Evolutionary conservation across 345 rosid genomes (phyloP).

Genomic region (Salix udensis): DNA sequence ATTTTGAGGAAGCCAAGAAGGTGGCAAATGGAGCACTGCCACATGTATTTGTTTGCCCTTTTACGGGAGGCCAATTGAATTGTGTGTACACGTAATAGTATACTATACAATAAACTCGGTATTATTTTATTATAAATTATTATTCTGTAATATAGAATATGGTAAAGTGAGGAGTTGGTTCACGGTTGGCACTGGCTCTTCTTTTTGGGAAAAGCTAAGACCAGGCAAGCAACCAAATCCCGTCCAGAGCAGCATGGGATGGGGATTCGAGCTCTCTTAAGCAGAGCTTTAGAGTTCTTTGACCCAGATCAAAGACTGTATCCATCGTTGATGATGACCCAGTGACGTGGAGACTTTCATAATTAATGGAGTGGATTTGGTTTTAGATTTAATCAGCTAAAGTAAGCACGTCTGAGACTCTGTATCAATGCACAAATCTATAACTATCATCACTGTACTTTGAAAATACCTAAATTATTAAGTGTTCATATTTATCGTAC

Average conservation of each 20-base stretch:
- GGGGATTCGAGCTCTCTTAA: slow-evolving; percentile 38
- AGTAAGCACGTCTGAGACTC: slow-evolving; percentile 35
- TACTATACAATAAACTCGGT: too few species aligned
- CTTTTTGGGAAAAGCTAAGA: slow-evolving; percentile 25
- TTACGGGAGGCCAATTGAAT: slow-evolving; percentile 12
- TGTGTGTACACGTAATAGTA: background rate
- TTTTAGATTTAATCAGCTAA: slow-evolving; percentile 33
- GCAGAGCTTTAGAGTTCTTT: slow-evolving; percentile 26
- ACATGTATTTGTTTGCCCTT: slow-evolving; percentile 20
- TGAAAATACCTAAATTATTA: background rate
- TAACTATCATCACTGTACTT: slow-evolving; percentile 2
- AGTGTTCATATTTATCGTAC: background rate
- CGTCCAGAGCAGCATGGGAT: slow-evolving; percentile 37
- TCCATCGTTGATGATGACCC: slow-evolving; percentile 26
- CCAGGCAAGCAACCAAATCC: slow-evolving; percentile 29
- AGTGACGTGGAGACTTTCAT: background rate
- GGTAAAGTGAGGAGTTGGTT: slow-evolving; percentile 15
- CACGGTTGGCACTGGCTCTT: slow-evolving; percentile 36
- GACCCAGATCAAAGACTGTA: slow-evolving; percentile 23
- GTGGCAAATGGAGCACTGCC: slow-evolving; percentile 33
- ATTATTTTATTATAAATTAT: background rate
- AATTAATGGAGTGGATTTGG: slow-evolving; percentile 13
- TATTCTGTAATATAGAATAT: background rate
- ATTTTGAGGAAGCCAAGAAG: slow-evolving; percentile 24
- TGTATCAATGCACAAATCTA: slow-evolving; percentile 6